phyloP scores from a whole-genome alignment of 2,329 filamentous ascomycete genomes.

The Aschersonia sp. region DNA sequence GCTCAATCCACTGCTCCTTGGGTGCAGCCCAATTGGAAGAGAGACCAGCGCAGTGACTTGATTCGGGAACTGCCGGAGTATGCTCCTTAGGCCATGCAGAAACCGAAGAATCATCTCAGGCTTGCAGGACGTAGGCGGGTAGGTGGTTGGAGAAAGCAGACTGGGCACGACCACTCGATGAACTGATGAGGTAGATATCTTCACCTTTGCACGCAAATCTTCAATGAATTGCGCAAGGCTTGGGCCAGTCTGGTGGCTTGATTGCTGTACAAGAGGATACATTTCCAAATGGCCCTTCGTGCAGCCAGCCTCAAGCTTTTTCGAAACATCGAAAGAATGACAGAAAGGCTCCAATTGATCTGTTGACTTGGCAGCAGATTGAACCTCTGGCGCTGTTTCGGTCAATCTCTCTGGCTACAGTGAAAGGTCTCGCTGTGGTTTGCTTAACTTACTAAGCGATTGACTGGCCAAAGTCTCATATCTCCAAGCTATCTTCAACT shows the following conservation, averaged over 20 bases:
- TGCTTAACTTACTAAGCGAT: slow-evolving; percentile 21
- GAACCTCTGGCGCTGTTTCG: not conserved
- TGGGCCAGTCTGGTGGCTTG: slow-evolving; percentile 9
- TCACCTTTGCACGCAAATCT: slow-evolving; percentile 39
- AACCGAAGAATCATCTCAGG: slow-evolving; percentile 68
- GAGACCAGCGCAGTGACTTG: slow-evolving; percentile 61
- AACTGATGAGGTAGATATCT: slow-evolving; percentile 42
- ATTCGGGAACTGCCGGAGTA: slow-evolving; percentile 53
- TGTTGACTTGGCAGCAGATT: not conserved
- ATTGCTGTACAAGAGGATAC: slow-evolving; percentile 32
- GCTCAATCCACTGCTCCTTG: slow-evolving; percentile 58
- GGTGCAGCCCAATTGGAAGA: slow-evolving; percentile 66
- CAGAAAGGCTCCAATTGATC: slow-evolving; percentile 35
- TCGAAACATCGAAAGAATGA: slow-evolving; percentile 58
- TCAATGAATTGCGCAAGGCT: slow-evolving; percentile 48
- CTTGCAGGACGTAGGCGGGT: slow-evolving; percentile 52
- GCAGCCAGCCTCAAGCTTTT: slow-evolving; percentile 38
- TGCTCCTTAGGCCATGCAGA: slow-evolving; percentile 59
- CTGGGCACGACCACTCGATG: slow-evolving; percentile 78
- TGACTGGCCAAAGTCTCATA: slow-evolving; percentile 69
- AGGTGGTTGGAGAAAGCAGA: slow-evolving; percentile 74
- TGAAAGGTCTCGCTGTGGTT: not conserved
- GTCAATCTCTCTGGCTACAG: not conserved
- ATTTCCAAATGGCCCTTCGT: slow-evolving; percentile 32
- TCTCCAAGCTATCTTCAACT: slow-evolving; percentile 98